Base-by-base conservation (phyloP, 305 asterid genomes). In the Fraxinus ornus region DNA sequence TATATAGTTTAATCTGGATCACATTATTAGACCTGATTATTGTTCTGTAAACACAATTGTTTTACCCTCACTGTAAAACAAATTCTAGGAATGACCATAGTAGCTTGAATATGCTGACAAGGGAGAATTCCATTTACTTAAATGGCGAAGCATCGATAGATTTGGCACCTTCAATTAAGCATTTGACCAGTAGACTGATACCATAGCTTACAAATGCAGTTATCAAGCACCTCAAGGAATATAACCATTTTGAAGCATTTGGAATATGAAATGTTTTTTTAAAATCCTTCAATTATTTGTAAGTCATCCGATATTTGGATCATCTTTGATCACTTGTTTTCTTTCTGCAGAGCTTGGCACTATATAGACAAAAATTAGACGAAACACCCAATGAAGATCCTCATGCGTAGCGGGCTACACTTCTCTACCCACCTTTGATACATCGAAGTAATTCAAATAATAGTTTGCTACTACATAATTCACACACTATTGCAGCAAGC, bases 271-370 rank as follows among this genome's bases (percentile, higher is more conserved):
- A 49, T 49, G 60, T 15, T 57, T 7, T 57, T 57, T 19, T 2
- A n/a, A 22, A 71, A 26, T 32, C 15, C 41, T 60, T 57, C 12
- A 13, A 7, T 83, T 8, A 12, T 73, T 36, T 4, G 39, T 8
- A 21, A 8, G 7, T 21, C 8, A 8, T 52, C 21, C 22, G n/a
- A 26, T 24, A 15, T n/a, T 2, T 13, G 55, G 24, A 13, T 78
- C n/a, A 55, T 68, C 55, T 9, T 17, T n/a, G 19, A 80, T n/a
- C 80, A 49, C 19, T 84, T 22, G 22, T 78, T 78, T 5, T 60
- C 70, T 87, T 81, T 55, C 70, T 87, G 85, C 92, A 93, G 95
- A 82, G 88, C 86, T 85, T 93, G 89, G 94, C 94, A 64, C 71
- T 60, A 39, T 89, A 90, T 55, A 86, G 90, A 84, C 87, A 87